Evolutionary conservation across 2,329 filamentous ascomycete genomes (phyloP).

Genomic region (Simplicillium sp.): DNA sequence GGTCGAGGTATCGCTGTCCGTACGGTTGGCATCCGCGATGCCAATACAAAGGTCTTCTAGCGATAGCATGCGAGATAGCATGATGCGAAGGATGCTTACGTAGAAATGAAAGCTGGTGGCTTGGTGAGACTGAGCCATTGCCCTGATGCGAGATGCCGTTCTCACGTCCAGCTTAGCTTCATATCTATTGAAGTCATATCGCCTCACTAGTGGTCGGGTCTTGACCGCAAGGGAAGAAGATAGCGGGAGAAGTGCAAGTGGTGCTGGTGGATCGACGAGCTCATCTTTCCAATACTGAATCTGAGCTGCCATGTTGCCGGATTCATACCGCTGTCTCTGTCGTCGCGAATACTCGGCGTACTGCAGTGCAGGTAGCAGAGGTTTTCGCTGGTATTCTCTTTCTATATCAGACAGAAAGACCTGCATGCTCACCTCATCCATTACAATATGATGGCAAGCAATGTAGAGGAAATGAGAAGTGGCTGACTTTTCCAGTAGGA

Average conservation of each 20-base stretch:
- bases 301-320: slow-evolving; percentile 10
- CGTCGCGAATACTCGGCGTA: slow-evolving; percentile 25
- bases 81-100: slow-evolving; percentile 27
- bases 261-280: slow-evolving; percentile 7
- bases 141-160: slow-evolving; percentile 7
- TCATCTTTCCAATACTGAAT: slow-evolving; percentile 12
- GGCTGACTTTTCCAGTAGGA: slow-evolving; percentile 22
- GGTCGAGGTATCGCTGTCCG: slow-evolving; percentile 9
- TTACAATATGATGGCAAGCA: slow-evolving; percentile 37
- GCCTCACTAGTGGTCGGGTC: slow-evolving; percentile 6
- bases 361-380: slow-evolving; percentile 15
- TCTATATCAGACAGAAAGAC: slow-evolving; percentile 34
- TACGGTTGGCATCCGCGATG: slow-evolving; percentile 25
- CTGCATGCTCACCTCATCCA: slow-evolving; percentile 37
- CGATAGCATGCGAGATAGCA: slow-evolving; percentile 15
- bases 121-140: slow-evolving; percentile 8
- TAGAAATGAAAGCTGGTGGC: slow-evolving; percentile 34
- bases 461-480: slow-evolving; percentile 31
- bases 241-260: slow-evolving; percentile 10
- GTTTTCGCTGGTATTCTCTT: slow-evolving; percentile 24
- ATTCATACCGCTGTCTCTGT: slow-evolving; percentile 18
- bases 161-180: slow-evolving; percentile 6
- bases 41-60: slow-evolving; percentile 33
- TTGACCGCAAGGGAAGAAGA: slow-evolving; percentile 5
- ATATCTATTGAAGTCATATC: slow-evolving; percentile 8